Evolutionary conservation across 192 early-diverging fungal species (phyloP).

Genomic region (Umbelopsis ramanniana): DNA sequence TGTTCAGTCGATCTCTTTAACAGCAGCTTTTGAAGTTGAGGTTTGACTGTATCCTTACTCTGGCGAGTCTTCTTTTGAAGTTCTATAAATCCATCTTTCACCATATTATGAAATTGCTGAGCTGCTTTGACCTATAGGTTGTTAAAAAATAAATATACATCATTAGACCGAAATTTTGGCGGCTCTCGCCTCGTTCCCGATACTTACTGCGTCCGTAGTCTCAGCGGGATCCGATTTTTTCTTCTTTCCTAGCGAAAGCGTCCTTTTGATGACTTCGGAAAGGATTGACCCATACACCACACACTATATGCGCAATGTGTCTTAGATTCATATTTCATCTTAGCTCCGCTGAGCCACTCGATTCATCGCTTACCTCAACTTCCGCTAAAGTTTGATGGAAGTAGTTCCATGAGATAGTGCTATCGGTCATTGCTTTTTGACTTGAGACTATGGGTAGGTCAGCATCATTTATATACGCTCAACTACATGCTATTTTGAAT

Average conservation of each 20-base stretch:
- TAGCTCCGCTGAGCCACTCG: too few relatives aligned
- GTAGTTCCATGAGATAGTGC: slow-evolving; percentile 18
- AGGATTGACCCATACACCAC: slow-evolving; percentile 36
- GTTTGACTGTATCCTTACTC: slow-evolving; percentile 29
- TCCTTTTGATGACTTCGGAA: slow-evolving; percentile 31
- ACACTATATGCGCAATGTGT: slow-evolving; percentile 2
- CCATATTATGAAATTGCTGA: slow-evolving; percentile 16
- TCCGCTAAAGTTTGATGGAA: slow-evolving; percentile 24
- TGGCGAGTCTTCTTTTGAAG: slow-evolving; percentile 22
- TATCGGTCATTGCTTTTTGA: neutral
- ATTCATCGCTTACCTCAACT: slow-evolving; percentile 2
- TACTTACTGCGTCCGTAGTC: slow-evolving; percentile 27
- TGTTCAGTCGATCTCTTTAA: slow-evolving; percentile 21
- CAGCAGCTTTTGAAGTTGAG: slow-evolving; percentile 32
- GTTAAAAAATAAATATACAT: neutral
- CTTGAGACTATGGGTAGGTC: neutral
- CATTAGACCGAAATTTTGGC: neutral
- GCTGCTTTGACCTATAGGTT: neutral
- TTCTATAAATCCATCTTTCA: slow-evolving; percentile 24
- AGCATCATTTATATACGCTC: neutral
- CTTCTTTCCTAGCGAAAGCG: slow-evolving; percentile 27
- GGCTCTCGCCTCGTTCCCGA: neutral
- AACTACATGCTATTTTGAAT: neutral
- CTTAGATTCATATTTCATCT: neutral
- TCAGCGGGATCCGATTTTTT: slow-evolving; percentile 33